phyloP scores from a whole-genome alignment of 352 stramenopile species.

The Phytophthora pisi region DNA sequence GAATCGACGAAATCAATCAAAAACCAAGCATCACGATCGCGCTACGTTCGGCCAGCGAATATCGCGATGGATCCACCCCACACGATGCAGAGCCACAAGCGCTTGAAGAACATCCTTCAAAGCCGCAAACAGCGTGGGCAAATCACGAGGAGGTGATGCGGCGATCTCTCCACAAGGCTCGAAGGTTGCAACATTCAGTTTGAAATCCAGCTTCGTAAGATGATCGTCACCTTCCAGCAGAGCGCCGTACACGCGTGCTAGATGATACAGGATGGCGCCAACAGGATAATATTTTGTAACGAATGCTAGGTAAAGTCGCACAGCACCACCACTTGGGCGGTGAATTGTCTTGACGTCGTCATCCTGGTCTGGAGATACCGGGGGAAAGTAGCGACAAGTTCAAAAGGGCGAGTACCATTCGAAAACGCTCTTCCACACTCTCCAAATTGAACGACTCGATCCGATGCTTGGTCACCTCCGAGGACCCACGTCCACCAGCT shows the following conservation, averaged over 20 bases:
- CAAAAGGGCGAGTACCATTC: constrained; percentile 14
- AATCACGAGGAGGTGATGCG: constrained; percentile 5
- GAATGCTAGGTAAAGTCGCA: not conserved
- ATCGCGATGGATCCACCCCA: constrained; percentile 20
- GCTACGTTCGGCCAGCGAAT: constrained; percentile 23
- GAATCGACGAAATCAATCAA: constrained; percentile 23
- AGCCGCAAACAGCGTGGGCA: constrained; percentile 17
- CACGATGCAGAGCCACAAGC: constrained; percentile 14
- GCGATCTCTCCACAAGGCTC: constrained; percentile 15
- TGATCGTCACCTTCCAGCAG: too few species aligned
- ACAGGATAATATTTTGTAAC: constrained; percentile 1
- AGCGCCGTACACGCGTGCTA: too few species aligned
- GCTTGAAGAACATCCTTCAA: constrained; percentile 16
- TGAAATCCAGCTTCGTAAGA: too few species aligned
- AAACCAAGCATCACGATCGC: constrained; percentile 17
- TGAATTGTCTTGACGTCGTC: constrained; percentile 2
- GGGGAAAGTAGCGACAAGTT: constrained; percentile 12
- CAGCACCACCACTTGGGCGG: not conserved
- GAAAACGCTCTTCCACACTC: not conserved
- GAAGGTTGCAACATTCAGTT: constrained; percentile 1
- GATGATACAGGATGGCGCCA: not conserved
- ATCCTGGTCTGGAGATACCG: constrained; percentile 6
- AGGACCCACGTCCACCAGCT: not conserved
- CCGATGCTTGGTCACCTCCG: not conserved
- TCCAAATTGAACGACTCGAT: constrained; percentile 6